Percentiles rank a stretch among this genome's conserved stretches.
Evolutionary conservation across 148 eudicot species (phyloP).

Genomic region (Arbutus unedo): DNA sequence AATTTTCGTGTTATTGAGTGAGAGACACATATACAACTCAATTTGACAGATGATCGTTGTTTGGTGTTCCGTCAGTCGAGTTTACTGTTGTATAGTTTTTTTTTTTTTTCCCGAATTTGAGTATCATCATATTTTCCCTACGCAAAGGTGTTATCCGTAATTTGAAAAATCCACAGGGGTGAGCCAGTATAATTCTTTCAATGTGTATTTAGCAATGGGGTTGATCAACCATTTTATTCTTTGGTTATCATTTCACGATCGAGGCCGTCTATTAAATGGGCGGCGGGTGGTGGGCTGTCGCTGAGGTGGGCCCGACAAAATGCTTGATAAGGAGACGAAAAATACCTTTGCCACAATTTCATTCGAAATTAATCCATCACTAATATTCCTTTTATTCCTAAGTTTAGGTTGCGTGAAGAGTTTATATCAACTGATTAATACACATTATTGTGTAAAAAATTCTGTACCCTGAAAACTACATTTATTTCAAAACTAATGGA

Average conservation of each 20-base stretch:
- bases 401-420: neutral
- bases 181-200: too few relatives aligned
- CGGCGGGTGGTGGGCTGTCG: slow-evolving; percentile 29
- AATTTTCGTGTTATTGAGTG: too few relatives aligned
- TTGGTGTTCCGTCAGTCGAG: too few relatives aligned
- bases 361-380: slow-evolving; percentile 13
- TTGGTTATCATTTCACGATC: neutral
- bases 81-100: too few relatives aligned
- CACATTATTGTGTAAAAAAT: neutral
- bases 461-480: neutral
- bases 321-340: slow-evolving; percentile 31
- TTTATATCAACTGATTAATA: neutral
- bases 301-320: slow-evolving; percentile 26
- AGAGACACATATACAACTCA: too few relatives aligned
- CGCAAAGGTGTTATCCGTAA: too few relatives aligned
- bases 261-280: neutral
- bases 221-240: slow-evolving; percentile 1
- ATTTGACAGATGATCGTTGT: too few relatives aligned
- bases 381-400: slow-evolving; percentile 15
- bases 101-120: too few relatives aligned
- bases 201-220: neutral
- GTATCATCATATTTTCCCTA: too few relatives aligned
- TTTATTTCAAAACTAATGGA: neutral
- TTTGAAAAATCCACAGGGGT: too few relatives aligned
- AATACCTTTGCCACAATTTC: slow-evolving; percentile 23